phyloP scores from a whole-genome alignment of 2,329 filamentous ascomycete genomes.

The Ophiostoma sp. region DNA sequence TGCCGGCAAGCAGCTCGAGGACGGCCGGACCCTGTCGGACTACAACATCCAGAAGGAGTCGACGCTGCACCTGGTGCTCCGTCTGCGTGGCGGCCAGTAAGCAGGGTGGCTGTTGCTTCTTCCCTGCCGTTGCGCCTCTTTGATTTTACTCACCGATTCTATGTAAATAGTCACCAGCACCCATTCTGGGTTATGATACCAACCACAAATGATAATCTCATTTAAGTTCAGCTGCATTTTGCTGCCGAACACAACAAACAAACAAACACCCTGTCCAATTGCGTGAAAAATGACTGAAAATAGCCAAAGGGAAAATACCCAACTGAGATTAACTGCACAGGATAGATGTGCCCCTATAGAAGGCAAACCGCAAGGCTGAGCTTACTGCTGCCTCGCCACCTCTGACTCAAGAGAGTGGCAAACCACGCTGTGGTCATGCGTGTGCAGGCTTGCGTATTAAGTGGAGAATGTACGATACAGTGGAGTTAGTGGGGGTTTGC shows the following conservation, averaged over 20 bases:
- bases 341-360: no score
- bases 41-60: slow-evolving; percentile 86
- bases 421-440: not conserved
- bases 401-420: not conserved
- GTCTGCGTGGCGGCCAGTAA: slow-evolving; percentile 63
- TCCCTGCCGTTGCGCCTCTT: no score
- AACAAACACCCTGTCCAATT: not conserved
- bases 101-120: not conserved
- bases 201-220: not conserved
- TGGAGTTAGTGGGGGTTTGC: not conserved
- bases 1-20: slow-evolving; percentile 66
- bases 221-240: not conserved
- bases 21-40: slow-evolving; percentile 74
- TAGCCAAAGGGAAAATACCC: no score
- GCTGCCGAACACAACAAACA: not conserved
- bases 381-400: not conserved
- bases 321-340: no score
- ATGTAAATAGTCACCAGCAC: slow-evolving; percentile 14
- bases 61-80: slow-evolving; percentile 73
- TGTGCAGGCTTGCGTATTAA: not conserved
- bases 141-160: slow-evolving; percentile 12
- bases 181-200: slow-evolving; percentile 17
- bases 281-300: not conserved
- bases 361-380: not conserved
- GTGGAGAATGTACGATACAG: not conserved